Percentiles rank a stretch among this genome's conserved stretches.
Conservation (phyloP, 768 basidiomycete species). For the Pleurotus ostreatus region DNA sequence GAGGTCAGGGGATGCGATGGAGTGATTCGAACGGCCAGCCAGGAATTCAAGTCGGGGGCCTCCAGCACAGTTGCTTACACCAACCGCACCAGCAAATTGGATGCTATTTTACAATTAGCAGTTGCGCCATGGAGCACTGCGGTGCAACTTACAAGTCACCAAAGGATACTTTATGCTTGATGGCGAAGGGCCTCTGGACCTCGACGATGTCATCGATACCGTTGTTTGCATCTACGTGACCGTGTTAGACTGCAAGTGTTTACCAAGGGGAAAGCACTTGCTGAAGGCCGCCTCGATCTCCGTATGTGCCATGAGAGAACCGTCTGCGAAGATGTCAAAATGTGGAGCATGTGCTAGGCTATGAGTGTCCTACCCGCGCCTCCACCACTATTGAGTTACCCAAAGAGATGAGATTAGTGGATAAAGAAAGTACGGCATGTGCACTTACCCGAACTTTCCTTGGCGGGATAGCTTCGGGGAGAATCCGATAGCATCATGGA, state of each 20-base stretch:
- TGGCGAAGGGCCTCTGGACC: conserved; percentile 24
- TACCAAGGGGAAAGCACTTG: conserved; percentile 3
- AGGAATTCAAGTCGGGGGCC: conserved; percentile 4
- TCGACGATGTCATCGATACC: conserved; percentile 29
- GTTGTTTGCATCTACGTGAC: conserved; percentile 17
- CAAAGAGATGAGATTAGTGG: neutral
- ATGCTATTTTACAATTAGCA: conserved; percentile 14
- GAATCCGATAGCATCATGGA: conserved; percentile 30
- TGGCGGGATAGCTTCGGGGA: conserved; percentile 17
- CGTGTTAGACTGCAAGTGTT: neutral
- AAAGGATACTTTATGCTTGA: conserved; percentile 24
- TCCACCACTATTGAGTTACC: conserved; percentile 12
- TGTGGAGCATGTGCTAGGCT: neutral
- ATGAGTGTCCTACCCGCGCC: conserved; percentile 15
- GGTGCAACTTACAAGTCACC: conserved; percentile 29
- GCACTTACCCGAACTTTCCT: conserved; percentile 20
- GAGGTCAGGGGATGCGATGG: neutral
- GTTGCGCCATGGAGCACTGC: neutral
- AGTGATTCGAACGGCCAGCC: neutral
- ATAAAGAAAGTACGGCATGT: neutral
- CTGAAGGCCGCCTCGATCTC: conserved; percentile 20
- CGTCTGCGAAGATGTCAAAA: conserved; percentile 12
- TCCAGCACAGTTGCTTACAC: conserved; percentile 20
- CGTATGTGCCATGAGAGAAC: conserved; percentile 21
- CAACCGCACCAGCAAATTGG: conserved; percentile 29